Percentiles rank a stretch among this genome's conserved stretches.
Evolutionary conservation across 2,329 filamentous ascomycete genomes (phyloP).

Genomic region (Fulvia fulva): DNA sequence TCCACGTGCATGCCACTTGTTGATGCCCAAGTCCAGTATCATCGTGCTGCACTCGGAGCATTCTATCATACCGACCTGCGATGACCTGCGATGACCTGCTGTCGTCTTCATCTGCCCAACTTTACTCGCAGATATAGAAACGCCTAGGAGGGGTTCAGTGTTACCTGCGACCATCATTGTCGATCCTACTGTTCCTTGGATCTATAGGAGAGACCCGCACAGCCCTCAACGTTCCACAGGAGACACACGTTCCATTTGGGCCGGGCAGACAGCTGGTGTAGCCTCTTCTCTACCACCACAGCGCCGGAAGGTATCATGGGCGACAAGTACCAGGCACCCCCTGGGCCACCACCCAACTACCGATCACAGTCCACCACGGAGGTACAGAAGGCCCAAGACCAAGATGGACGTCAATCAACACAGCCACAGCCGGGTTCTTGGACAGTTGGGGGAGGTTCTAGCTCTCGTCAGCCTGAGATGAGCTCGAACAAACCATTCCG

Average conservation of each 20-base stretch:
- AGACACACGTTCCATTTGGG: neutral
- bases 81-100: slow-evolving; percentile 14
- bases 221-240: neutral
- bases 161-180: neutral
- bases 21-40: slow-evolving; percentile 1
- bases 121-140: neutral
- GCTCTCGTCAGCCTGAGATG: slow-evolving; percentile 7
- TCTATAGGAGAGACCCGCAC: neutral
- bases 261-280: slow-evolving; percentile 3
- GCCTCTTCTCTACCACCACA: slow-evolving; percentile 10
- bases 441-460: slow-evolving; percentile 17
- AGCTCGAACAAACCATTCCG: slow-evolving; percentile 21
- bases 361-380: slow-evolving; percentile 16
- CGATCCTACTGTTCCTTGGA: neutral
- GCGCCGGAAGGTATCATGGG: slow-evolving; percentile 13
- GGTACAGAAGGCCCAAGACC: slow-evolving; percentile 8
- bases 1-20: neutral
- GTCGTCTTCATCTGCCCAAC: slow-evolving; percentile 8
- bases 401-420: slow-evolving; percentile 3
- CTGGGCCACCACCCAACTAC: slow-evolving; percentile 19
- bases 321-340: slow-evolving; percentile 19
- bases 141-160: neutral
- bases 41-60: neutral
- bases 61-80: neutral
- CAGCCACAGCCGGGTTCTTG: slow-evolving; percentile 14